Evolutionary conservation across 441 rosid species (phyloP).

Genomic region (Erodium chrysanthum): DNA sequence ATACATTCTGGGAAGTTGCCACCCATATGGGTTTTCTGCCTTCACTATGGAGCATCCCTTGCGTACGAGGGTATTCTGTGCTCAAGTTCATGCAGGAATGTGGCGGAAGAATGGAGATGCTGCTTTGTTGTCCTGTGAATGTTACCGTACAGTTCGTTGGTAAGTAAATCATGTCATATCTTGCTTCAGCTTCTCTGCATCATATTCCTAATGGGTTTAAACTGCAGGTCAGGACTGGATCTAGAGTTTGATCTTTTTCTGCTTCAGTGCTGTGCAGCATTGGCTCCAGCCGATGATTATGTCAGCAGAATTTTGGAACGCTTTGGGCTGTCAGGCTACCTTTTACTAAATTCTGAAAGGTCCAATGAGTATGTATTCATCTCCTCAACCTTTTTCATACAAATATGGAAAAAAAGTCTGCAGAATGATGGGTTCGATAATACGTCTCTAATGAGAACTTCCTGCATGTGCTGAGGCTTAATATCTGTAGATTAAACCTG

Average conservation of each 20-base stretch:
- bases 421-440: background rate
- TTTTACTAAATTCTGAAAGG: slow-evolving; percentile 39
- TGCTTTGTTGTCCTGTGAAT: slow-evolving; percentile 61
- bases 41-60: slow-evolving; percentile 87
- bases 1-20: slow-evolving; percentile 45
- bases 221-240: slow-evolving; percentile 86
- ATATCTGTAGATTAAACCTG: background rate
- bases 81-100: slow-evolving; percentile 91
- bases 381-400: slow-evolving; percentile 7
- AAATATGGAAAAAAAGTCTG: background rate
- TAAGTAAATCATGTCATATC: slow-evolving; percentile 28
- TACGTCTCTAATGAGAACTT: background rate
- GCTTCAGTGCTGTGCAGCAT: slow-evolving; percentile 93
- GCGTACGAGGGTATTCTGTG: slow-evolving; percentile 83
- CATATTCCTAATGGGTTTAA: slow-evolving; percentile 20
- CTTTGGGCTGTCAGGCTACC: slow-evolving; percentile 68
- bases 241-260: slow-evolving; percentile 94
- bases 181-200: slow-evolving; percentile 1
- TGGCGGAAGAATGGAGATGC: slow-evolving; percentile 93
- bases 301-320: slow-evolving; percentile 62
- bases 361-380: slow-evolving; percentile 55
- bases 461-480: background rate
- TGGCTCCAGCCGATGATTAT: slow-evolving; percentile 85
- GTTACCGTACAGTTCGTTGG: slow-evolving; percentile 81
- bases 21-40: slow-evolving; percentile 76